Evolutionary conservation across 257 asterid species (phyloP), one percentile per base, ranked within the genome.

Genomic region (Nicotiana otophora): DNA sequence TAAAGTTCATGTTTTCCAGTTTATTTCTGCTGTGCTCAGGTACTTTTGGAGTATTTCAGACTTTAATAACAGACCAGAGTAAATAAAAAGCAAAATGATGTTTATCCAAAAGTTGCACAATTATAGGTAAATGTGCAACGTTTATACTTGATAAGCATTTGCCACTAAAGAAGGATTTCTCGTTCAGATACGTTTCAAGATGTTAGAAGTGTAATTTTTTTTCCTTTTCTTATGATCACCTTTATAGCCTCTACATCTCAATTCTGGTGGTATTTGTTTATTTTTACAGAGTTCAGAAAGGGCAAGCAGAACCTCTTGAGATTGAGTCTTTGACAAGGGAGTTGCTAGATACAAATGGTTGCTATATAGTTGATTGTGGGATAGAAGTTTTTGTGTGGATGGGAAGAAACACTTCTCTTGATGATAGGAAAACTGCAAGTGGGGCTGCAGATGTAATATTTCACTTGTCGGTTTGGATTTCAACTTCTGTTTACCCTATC

Each of bases 391-490:
- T 92, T 83, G 91, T 93, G 85, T 97, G 99, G 99, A 92, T 89
- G 93, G 99, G 99, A 69, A 92, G 99, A 91, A 91, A 70, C 87
- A 93, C 98, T 85, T 88, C 98, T 85, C 97, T 97, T 78, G 92
- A 91, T 85, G 91, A 87, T 88, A 91, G 99, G 80, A 97, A 97
- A 93, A 91, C 91, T 93, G 97, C 99, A 82, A 89, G 92, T 80
- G 91, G 87, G 80, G 89, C 93, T 76, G 92, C 91, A 82, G 98
- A 97, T 89, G 99, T 97, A 91, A 88, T 90, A 57, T 42, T 87
- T 65, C 75, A 85, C 87, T 74, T 89, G 84, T 81, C 74, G 61
- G 83, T 83, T 78, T 81, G 34, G 76, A 42, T 83, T 70, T 28
- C 61, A 48, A 53, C 85, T 39, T 76, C 8, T 69, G 9, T 77